phyloP scores from a whole-genome alignment of 2,329 filamentous ascomycete genomes.

The Verticillium isaacii region DNA sequence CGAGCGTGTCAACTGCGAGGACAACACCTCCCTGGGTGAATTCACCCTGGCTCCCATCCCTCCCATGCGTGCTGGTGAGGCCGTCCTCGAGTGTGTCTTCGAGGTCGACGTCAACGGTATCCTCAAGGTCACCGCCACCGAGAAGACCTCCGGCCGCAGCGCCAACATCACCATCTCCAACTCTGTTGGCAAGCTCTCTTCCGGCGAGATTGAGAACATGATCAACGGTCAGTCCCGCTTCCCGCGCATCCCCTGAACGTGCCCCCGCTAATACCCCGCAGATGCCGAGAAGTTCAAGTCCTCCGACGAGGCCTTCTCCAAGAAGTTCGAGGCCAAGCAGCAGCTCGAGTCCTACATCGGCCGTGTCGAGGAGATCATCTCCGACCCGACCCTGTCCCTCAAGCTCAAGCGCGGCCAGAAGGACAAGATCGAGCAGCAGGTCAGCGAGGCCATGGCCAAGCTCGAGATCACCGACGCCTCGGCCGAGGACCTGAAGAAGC shows the following conservation, averaged over 20 bases:
- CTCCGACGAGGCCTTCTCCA: conserved; percentile 97
- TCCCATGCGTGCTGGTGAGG: conserved; percentile 89
- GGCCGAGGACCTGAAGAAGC: conserved; percentile 98
- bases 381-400: conserved; percentile 89
- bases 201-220: conserved; percentile 95
- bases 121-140: conserved; percentile 97
- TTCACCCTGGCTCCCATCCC: conserved; percentile 89
- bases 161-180: conserved; percentile 99
- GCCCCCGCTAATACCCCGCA: conserved; percentile 22
- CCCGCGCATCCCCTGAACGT: conserved; percentile 9
- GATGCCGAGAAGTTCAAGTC: conserved; percentile 98
- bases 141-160: conserved; percentile 96
- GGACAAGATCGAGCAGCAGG: conserved; percentile 97
- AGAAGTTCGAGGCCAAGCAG: conserved; percentile 98
- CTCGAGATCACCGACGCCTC: conserved; percentile 90
- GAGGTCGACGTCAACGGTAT: conserved; percentile 99
- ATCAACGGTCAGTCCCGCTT: conserved; percentile 60
- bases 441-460: conserved; percentile 95
- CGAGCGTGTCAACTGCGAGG: conserved; percentile 95
- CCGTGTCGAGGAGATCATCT: conserved; percentile 97
- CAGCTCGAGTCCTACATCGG: conserved; percentile 99
- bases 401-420: conserved; percentile 99
- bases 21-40: conserved; percentile 96
- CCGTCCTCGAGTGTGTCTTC: conserved; percentile 95
- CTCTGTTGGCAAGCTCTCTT: conserved; percentile 97